Percentiles rank a stretch among this genome's conserved stretches.
Conservation (phyloP, 2,329 filamentous ascomycete species). For the Trichoderma sp. region DNA sequence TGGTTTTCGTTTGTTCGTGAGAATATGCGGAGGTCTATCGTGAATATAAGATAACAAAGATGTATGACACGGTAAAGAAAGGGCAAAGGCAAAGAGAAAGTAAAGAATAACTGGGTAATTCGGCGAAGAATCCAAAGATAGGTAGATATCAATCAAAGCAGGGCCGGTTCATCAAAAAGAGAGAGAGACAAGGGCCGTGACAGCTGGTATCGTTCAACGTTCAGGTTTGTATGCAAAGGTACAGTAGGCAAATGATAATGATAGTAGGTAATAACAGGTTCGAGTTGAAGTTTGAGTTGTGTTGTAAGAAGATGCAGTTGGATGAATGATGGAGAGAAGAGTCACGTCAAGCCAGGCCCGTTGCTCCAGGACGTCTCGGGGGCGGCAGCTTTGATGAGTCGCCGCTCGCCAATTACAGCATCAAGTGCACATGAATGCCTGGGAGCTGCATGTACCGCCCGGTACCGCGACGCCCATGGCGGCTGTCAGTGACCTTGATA, state of each 20-base stretch:
- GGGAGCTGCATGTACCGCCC: slow-evolving; percentile 1
- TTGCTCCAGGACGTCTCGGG: slow-evolving; percentile 5
- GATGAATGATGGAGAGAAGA: slow-evolving; percentile 25
- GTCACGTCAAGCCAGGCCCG: neutral
- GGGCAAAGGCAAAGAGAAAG: slow-evolving; percentile 13
- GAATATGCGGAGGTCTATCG: slow-evolving; percentile 25
- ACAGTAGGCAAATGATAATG: neutral
- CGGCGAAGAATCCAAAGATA: neutral
- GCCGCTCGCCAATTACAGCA: slow-evolving; percentile 23
- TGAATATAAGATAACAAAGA: slow-evolving; percentile 18
- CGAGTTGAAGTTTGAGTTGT: neutral
- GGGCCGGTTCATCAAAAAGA: slow-evolving; percentile 17
- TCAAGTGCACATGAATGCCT: neutral
- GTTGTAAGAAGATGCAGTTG: slow-evolving; percentile 9
- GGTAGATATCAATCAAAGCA: slow-evolving; percentile 24
- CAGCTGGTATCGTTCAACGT: slow-evolving; percentile 22
- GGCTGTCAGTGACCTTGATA: slow-evolving; percentile 27
- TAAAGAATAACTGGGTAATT: slow-evolving; percentile 2
- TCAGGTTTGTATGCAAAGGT: slow-evolving; percentile 15
- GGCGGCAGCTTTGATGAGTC: slow-evolving; percentile 27
- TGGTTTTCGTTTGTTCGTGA: slow-evolving; percentile 21
- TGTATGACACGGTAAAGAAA: neutral
- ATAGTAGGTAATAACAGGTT: slow-evolving; percentile 1
- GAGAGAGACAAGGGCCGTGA: slow-evolving; percentile 22
- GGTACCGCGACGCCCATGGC: slow-evolving; percentile 22